Base-by-base conservation (phyloP, 164 flowering plant genomes). In the Liriodendron chinense region DNA sequence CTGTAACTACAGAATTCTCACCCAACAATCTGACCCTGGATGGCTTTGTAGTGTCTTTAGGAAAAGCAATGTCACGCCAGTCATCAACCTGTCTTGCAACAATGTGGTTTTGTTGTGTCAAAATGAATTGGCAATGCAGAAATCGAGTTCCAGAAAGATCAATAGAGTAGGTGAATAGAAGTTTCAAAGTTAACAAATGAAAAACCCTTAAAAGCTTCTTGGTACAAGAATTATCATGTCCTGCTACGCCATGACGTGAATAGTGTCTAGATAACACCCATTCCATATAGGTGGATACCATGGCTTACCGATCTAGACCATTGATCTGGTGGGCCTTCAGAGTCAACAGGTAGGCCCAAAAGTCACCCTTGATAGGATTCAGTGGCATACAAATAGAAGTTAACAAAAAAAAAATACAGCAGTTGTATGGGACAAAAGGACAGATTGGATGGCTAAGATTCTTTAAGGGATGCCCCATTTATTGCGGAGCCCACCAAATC, bases 1-100 rank as follows among this genome's bases (percentile, higher is more conserved):
- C 99, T 18, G 95, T 88, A 28, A 90, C 93, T 57, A 79, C 47
- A 76, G 94, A 86, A 85, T 86, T 94, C 28, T 83, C 83, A 70
- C 96, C 97, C 80, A 96, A 80, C 48, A 81, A 70, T 83, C 97
- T 88, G 68, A 76, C 80, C 77, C 98, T 86, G 64, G 88, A 83
- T 65, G 76, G 79, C 80, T 83, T 89, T 7, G 72, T 75, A 28
- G 83, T 82, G 12, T 91, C 97, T 80, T 86, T 92, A 23, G 99
- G 97, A 71, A 90, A 86, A 65, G 97, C 88, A 71, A 96, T 86
- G 76, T 94, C 99, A 81, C 98, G 91, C 99, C 99, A 96, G 61
- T 94, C 99, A 89, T 96, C 99, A 21, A 96, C 84, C 97, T 96
- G 89, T 69, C 68, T 23, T n/a, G 20, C 2, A 22, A 69, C 14